Evolutionary conservation across 2,329 filamentous ascomycete genomes (phyloP), one percentile per base, ranked within the genome.

Genomic region (Cladosporium sphaerospermum): DNA sequence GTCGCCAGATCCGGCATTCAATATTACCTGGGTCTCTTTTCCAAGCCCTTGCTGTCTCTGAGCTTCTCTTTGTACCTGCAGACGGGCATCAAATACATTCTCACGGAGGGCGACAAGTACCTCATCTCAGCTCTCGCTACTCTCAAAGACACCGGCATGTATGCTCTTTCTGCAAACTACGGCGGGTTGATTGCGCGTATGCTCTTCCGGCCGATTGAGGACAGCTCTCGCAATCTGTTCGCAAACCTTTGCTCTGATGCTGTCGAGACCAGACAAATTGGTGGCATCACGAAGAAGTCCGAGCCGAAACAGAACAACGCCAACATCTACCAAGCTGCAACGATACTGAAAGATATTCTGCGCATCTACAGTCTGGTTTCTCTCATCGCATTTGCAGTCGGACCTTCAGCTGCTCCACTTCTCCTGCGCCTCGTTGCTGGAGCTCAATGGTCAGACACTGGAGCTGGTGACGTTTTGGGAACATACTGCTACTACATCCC

Each of bases 401-500:
- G 89, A 0, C 92, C 93, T 0, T 77, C 82, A 9, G 78, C 89
- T 11, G 86, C 91, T 0, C 86, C 89, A 0, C 73, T 86, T 0
- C 77, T 92, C 0, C 80, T 97, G 0, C 77, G 80, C 16, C 71
- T 95, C 4, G 75, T 97, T 1, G 88, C 91, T 0, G 91, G 92
- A 1, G 74, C 78, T 0, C 80, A 78, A 53, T 99, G 93, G 93
- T 77, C 82, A 0, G 77, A 76, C 3, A 84, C 85, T 0, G 86
- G 86, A 41, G 89, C 91, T 1, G 84, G 85, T 5, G 70, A 78
- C 8, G 85, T 93, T 3, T 78, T 99, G 6, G 83, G 85, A 0
- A 79, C 79, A 0, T 99, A 96, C 70, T 91, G 89, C 73, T 90
- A 89, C 69, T 97, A 96, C 72, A 88, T 99, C 55, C 93, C 93